Percentiles rank a stretch among this genome's conserved stretches.
phyloP scores from a whole-genome alignment of 202 grass and related monocot genomes.

The Panicum virgatum region DNA sequence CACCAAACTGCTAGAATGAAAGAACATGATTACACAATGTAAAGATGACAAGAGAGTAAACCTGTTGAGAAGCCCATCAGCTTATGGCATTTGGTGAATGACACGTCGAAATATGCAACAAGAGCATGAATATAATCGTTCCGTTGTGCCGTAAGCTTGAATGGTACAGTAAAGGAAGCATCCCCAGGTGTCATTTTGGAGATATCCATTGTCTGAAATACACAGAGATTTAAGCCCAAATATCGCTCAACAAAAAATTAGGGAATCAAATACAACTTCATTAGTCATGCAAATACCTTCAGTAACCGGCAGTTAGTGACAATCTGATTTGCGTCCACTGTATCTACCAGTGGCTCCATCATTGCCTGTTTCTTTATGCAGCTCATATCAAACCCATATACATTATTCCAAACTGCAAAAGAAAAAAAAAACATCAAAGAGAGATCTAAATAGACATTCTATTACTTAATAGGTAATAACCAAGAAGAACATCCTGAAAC shows the following conservation, averaged over 20 bases:
- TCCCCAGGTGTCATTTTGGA: constrained; percentile 91
- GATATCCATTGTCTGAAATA: constrained; percentile 88
- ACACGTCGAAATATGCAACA: constrained; percentile 93
- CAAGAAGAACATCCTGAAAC: background rate
- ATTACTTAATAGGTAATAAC: background rate
- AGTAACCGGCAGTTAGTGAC: constrained; percentile 88
- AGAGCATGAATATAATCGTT: constrained; percentile 96
- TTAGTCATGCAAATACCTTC: constrained; percentile 50
- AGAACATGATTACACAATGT: background rate
- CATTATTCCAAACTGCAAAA: constrained; percentile 82
- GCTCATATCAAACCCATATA: constrained; percentile 99
- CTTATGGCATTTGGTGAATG: constrained; percentile 97
- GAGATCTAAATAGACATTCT: constrained; percentile 1
- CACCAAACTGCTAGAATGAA: background rate
- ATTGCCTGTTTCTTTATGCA: constrained; percentile 97
- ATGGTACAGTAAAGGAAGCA: constrained; percentile 84
- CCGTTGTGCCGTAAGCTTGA: constrained; percentile 84
- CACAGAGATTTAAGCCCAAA: background rate
- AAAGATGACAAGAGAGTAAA: constrained; percentile 25
- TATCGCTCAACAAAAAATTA: background rate
- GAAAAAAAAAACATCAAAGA: constrained; percentile 11
- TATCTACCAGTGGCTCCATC: constrained; percentile 95
- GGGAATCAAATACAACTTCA: background rate
- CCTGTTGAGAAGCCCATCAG: constrained; percentile 95
- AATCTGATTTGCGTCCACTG: constrained; percentile 83